These are phyloP conservation scores for Rhododendron molle DNA, from an alignment of 148 eudicot genomes.

Conservation along the genomic window DNA sequence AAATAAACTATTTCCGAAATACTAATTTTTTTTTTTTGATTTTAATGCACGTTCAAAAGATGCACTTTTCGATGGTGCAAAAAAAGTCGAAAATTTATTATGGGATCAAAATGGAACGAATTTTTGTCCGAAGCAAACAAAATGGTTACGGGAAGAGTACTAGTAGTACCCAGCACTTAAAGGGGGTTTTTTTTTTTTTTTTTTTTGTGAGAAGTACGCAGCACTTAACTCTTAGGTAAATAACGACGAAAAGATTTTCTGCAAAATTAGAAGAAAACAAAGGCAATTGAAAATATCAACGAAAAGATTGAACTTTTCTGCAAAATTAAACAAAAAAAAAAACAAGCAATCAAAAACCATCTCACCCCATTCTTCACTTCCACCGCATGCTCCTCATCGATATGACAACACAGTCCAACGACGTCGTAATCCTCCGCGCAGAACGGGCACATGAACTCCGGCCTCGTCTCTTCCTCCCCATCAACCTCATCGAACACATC, in stretches of 20 bases:
- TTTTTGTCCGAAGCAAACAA: neutral
- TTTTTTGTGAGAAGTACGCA: no score
- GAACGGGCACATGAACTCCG: conserved; percentile 86
- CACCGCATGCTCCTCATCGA: conserved; percentile 81
- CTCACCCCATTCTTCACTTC: conserved; percentile 88
- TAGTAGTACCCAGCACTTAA: no score
- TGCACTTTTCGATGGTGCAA: neutral
- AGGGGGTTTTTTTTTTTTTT: no score
- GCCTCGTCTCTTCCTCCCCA: conserved; percentile 60
- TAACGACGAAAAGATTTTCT: neutral
- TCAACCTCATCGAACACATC: conserved; percentile 62
- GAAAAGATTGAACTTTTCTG: neutral
- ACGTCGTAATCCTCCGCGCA: conserved; percentile 86
- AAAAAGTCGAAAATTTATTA: neutral
- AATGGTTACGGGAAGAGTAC: neutral
- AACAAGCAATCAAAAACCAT: neutral
- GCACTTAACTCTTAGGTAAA: neutral
- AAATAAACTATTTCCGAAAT: no score
- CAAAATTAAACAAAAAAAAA: neutral
- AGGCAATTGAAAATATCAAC: neutral
- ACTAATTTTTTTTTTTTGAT: no score
- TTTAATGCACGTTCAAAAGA: neutral
- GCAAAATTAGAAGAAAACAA: neutral
- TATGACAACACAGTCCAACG: conserved; percentile 89
- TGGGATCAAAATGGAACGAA: neutral